Conservation (phyloP, 805 yeast genomes). For the Naumovozyma castellii region DNA sequence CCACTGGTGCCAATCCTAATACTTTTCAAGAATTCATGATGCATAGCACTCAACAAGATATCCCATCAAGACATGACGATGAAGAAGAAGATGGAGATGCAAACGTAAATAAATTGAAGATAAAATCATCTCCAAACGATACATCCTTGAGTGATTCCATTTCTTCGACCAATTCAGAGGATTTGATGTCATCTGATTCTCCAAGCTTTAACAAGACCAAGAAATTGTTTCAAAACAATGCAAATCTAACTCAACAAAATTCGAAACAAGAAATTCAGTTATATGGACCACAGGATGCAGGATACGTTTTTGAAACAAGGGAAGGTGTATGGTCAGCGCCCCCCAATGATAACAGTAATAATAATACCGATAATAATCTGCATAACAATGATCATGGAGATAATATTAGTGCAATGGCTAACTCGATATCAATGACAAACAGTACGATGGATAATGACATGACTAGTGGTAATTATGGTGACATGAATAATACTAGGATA, state of each 20-base stretch:
- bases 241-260: background rate
- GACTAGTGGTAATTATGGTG: background rate
- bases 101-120: background rate
- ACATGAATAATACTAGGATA: background rate
- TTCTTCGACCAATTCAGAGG: background rate
- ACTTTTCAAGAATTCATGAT: background rate
- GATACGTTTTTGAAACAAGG: constrained; percentile 17
- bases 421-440: constrained; percentile 7
- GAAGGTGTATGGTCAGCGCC: constrained; percentile 24
- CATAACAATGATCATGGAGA: no score
- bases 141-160: background rate
- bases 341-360: constrained; percentile 4
- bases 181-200: background rate
- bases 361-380: background rate
- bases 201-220: background rate
- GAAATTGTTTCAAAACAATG: background rate
- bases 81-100: background rate
- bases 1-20: background rate
- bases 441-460: constrained; percentile 2
- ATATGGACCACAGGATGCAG: constrained; percentile 22
- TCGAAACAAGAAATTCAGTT: constrained; percentile 8
- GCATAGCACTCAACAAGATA: background rate
- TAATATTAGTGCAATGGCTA: constrained; percentile 19
- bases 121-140: background rate
- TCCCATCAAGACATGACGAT: background rate